Evolutionary conservation across 208 protist species (phyloP).

Genomic region (Crithidia brevicula): DNA sequence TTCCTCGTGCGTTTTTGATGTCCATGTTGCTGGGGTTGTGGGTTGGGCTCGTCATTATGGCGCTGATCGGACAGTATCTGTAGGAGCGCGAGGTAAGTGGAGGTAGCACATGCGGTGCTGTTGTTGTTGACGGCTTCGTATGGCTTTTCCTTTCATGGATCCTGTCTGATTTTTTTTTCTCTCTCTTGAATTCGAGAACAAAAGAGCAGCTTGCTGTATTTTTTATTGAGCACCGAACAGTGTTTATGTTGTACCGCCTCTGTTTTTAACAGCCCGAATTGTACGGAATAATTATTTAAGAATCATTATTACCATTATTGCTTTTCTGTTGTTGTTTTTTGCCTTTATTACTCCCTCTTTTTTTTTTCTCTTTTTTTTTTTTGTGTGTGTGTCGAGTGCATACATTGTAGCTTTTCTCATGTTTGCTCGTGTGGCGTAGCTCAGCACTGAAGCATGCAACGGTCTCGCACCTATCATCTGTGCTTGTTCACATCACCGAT

Average conservation of each 20-base stretch:
- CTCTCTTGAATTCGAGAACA: constrained; percentile 1
- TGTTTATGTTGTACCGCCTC: too few relatives aligned
- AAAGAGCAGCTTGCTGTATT: not conserved
- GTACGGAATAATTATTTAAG: too few relatives aligned
- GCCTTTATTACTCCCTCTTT: not conserved
- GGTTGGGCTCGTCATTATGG: constrained; percentile 52
- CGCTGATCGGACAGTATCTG: constrained; percentile 35
- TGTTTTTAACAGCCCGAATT: too few relatives aligned
- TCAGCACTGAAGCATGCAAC: too few relatives aligned
- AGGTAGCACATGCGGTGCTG: not conserved
- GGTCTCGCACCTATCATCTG: too few relatives aligned
- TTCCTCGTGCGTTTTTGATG: constrained; percentile 7
- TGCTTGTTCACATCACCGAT: too few relatives aligned
- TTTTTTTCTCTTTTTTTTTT: not conserved
- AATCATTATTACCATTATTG: too few relatives aligned
- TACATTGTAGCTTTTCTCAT: too few relatives aligned
- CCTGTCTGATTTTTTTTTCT: not conserved
- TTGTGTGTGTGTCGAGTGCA: too few relatives aligned
- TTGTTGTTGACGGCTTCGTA: not conserved
- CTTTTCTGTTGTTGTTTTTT: not conserved
- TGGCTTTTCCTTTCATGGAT: not conserved
- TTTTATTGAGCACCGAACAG: too few relatives aligned
- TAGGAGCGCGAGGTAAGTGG: not conserved
- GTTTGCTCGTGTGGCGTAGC: too few relatives aligned
- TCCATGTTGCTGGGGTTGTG: constrained; percentile 52